A percentile compares a stretch with the other conserved stretches of the same genome.
Evolutionary conservation across 257 asterid species (phyloP).

Genomic region (Anisodus acutangulus): DNA sequence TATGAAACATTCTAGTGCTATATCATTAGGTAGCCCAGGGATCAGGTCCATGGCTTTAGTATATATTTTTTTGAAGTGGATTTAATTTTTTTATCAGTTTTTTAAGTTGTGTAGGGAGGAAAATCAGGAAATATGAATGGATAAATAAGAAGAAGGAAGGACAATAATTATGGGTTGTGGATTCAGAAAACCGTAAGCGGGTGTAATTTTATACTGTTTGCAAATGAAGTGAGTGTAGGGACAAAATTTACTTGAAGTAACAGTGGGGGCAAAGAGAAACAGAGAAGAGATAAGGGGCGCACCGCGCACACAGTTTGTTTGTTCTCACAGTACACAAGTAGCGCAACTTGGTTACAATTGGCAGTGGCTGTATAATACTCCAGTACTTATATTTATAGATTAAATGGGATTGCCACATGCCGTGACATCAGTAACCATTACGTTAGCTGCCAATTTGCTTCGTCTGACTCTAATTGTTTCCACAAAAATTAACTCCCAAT

Average conservation of each 20-base stretch:
- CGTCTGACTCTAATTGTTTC: too few species aligned
- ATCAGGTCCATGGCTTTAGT: conserved; percentile 23
- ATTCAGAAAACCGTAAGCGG: neutral
- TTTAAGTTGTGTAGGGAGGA: neutral
- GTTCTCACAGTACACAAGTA: neutral
- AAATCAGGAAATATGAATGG: neutral
- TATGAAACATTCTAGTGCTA: conserved; percentile 36
- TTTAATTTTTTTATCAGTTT: neutral
- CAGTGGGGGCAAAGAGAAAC: neutral
- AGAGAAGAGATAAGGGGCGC: neutral
- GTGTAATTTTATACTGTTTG: neutral
- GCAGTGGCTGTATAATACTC: too few species aligned
- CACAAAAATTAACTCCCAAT: too few species aligned
- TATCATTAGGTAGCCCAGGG: conserved; percentile 28
- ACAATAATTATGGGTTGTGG: neutral
- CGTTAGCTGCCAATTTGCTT: too few species aligned
- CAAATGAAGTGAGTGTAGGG: neutral
- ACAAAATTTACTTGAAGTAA: neutral
- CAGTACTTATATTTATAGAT: too few species aligned
- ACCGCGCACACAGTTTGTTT: neutral
- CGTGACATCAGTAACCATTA: too few species aligned
- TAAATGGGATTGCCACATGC: too few species aligned
- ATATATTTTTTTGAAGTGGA: neutral
- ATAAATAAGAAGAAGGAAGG: neutral
- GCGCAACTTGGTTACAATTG: neutral